Percentiles rank a stretch among this genome's conserved stretches.
Conservation (phyloP, 306 rosid genomes). For the Prunus kanzakura region DNA sequence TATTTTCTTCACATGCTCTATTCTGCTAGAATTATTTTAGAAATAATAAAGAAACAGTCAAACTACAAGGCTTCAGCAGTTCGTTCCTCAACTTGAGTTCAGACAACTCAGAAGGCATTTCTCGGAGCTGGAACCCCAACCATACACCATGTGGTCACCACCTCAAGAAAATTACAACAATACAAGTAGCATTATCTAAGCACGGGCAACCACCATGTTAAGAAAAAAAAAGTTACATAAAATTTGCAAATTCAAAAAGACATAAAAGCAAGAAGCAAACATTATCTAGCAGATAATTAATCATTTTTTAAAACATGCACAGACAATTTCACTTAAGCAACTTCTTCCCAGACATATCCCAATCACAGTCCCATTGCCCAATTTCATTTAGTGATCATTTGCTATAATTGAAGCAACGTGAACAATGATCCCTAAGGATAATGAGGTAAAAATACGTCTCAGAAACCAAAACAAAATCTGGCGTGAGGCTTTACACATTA, state of each 20-base stretch:
- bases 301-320: neutral
- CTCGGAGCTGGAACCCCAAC: neutral
- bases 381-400: neutral
- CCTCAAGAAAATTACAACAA: neutral
- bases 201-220: neutral
- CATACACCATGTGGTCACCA: neutral
- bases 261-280: neutral
- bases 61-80: neutral
- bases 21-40: neutral
- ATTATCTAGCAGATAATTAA: neutral
- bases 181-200: neutral
- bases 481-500: neutral
- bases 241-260: neutral
- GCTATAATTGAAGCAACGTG: neutral
- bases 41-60: neutral
- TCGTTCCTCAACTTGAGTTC: neutral
- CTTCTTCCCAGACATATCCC: neutral
- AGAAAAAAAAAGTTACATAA: neutral
- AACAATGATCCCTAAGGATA: neutral
- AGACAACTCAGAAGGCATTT: neutral
- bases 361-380: neutral
- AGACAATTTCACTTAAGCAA: neutral
- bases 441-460: neutral
- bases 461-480: neutral
- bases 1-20: neutral